A percentile compares a stretch with the other conserved stretches of the same genome.
These are phyloP conservation scores for Fusarium phyllophilum DNA, from an alignment of 2,329 filamentous ascomycete species.

Conservation along the genomic window DNA sequence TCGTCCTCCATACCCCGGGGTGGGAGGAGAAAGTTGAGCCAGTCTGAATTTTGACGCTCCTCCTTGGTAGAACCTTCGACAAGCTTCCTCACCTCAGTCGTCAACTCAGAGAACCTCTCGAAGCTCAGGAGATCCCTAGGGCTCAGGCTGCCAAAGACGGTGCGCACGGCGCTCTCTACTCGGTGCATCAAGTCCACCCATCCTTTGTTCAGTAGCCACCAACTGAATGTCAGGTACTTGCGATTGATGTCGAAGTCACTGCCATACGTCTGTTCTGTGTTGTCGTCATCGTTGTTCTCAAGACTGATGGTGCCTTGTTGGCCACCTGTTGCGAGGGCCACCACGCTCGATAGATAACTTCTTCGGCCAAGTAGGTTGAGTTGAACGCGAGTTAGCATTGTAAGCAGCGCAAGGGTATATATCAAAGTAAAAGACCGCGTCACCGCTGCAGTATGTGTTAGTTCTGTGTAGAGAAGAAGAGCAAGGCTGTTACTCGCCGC, in stretches of 20 bases:
- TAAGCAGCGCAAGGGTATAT: conserved; percentile 89
- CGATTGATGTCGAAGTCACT: conserved; percentile 97
- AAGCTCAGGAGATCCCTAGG: conserved; percentile 89
- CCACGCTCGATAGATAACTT: conserved; percentile 95
- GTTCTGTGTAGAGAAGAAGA: background rate
- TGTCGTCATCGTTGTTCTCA: conserved; percentile 93
- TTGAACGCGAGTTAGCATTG: conserved; percentile 92
- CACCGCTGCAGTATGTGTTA: conserved; percentile 69
- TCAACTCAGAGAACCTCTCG: conserved; percentile 80
- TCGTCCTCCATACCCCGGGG: conserved; percentile 80
- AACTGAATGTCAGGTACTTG: conserved; percentile 94
- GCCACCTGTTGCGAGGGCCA: conserved; percentile 83
- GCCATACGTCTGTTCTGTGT: conserved; percentile 81
- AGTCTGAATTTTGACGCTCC: conserved; percentile 63
- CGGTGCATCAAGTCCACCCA: conserved; percentile 85
- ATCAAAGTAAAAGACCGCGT: conserved; percentile 91
- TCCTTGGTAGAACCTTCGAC: conserved; percentile 73
- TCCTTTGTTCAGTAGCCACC: conserved; percentile 94
- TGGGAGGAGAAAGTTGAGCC: conserved; percentile 87
- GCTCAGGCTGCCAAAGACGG: conserved; percentile 89
- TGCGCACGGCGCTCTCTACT: conserved; percentile 86
- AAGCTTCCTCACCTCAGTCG: conserved; percentile 82
- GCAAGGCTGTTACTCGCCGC: conserved; percentile 68
- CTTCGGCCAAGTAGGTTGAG: conserved; percentile 95
- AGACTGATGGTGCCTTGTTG: conserved; percentile 83